Evolutionary conservation across 192 early-diverging fungal genomes (phyloP).

Genomic region (Radiomyces spectabilis): DNA sequence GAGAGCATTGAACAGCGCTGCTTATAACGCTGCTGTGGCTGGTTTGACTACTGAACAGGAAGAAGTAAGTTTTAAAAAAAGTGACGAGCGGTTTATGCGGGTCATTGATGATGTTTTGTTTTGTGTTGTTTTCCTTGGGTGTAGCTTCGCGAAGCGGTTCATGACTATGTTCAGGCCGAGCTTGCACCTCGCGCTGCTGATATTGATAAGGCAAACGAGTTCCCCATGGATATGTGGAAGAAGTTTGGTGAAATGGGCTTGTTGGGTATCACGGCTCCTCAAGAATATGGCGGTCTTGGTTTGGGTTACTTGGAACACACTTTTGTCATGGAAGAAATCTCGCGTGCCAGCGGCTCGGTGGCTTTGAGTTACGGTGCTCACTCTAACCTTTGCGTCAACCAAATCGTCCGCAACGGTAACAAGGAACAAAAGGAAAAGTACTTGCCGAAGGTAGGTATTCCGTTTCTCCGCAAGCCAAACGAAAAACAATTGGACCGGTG

Average conservation of each 20-base stretch:
- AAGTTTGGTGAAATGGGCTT: conserved; percentile 96
- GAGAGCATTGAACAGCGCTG: conserved; percentile 5
- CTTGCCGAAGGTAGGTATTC: conserved; percentile 55
- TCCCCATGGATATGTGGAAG: conserved; percentile 96
- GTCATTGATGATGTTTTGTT: background rate
- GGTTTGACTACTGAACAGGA: conserved; percentile 67
- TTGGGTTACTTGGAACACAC: conserved; percentile 90
- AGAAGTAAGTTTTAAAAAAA: conserved; percentile 40
- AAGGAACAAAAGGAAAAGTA: conserved; percentile 84
- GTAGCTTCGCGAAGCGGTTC: conserved; percentile 67
- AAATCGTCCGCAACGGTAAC: conserved; percentile 88
- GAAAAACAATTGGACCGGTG: background rate
- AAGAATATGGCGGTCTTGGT: conserved; percentile 81
- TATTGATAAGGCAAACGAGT: conserved; percentile 82
- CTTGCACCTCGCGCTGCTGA: conserved; percentile 68
- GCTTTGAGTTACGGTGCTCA: conserved; percentile 93
- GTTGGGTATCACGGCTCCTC: conserved; percentile 82
- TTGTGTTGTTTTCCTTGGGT: background rate
- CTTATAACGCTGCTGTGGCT: conserved; percentile 71
- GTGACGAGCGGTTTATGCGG: too few species aligned
- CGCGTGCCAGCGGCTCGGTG: conserved; percentile 80
- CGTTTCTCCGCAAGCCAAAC: background rate
- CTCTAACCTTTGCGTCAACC: conserved; percentile 96
- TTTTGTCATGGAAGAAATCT: conserved; percentile 91
- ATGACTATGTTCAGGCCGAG: conserved; percentile 74